A percentile compares a stretch with the other conserved stretches of the same genome.
Conservation (phyloP, 345 rosid species). For the Ceriops tagal region DNA sequence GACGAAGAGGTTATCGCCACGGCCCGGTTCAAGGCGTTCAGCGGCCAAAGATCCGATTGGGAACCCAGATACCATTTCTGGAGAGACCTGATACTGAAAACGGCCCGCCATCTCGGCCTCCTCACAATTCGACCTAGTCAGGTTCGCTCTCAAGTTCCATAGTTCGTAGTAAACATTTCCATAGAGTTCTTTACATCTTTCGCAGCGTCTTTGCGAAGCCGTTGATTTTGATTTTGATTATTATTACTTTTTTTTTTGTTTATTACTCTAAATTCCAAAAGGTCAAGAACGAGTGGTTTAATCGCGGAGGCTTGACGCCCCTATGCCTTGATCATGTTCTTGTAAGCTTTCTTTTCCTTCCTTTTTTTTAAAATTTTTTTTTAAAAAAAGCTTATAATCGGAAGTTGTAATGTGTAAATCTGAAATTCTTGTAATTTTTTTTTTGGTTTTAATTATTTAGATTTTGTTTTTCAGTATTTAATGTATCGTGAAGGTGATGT, state of each 20-base stretch:
- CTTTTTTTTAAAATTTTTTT: not conserved
- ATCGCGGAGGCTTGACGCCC: constrained; percentile 73
- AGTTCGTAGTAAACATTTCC: not conserved
- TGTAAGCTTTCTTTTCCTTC: constrained; percentile 37
- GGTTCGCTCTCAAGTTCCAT: constrained; percentile 28
- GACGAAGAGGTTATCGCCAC: constrained; percentile 65
- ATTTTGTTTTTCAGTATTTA: constrained; percentile 43
- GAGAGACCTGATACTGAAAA: constrained; percentile 64
- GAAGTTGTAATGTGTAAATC: too few relatives aligned
- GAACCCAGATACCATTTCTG: constrained; percentile 64
- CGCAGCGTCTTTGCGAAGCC: not conserved
- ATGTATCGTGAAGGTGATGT: constrained; percentile 86
- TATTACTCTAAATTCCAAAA: constrained; percentile 8
- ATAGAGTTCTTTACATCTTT: not conserved
- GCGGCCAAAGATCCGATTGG: constrained; percentile 94
- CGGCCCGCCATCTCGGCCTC: constrained; percentile 51
- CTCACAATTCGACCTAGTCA: constrained; percentile 53
- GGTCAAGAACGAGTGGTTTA: constrained; percentile 72
- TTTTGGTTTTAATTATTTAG: not conserved
- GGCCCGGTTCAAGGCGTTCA: constrained; percentile 85
- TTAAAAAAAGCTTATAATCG: too few relatives aligned
- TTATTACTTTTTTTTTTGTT: not conserved
- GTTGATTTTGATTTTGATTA: constrained; percentile 1
- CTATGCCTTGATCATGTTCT: constrained; percentile 75
- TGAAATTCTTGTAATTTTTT: too few relatives aligned